These are phyloP conservation scores for Mucuna pruriens DNA, from an alignment of 306 rosid species.

Conservation along the genomic window DNA sequence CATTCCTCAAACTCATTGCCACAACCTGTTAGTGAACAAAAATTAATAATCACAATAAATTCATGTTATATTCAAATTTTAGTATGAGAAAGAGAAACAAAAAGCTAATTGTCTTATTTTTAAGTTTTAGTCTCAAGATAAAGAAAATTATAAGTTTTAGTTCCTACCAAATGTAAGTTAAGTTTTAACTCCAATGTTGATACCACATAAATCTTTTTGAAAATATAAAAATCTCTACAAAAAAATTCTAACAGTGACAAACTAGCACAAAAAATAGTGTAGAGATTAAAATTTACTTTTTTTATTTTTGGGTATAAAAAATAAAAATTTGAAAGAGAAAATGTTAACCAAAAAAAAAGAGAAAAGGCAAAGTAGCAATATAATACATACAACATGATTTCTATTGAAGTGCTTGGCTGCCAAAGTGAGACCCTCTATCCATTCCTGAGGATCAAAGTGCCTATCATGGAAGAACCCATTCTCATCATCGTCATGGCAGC, in stretches of 20 bases:
- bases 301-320: too few species aligned
- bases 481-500: constrained; percentile 55
- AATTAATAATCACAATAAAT: background rate
- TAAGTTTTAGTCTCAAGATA: too few species aligned
- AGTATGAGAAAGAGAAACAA: background rate
- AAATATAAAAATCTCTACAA: too few species aligned
- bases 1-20: constrained; percentile 68
- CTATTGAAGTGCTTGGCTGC: constrained; percentile 43
- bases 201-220: too few species aligned
- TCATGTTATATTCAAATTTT: background rate
- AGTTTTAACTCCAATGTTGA: too few species aligned
- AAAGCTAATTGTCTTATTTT: background rate
- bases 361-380: background rate
- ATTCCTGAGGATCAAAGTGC: constrained; percentile 56
- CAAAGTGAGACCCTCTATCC: constrained; percentile 53
- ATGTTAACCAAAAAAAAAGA: background rate
- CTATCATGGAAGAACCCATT: constrained; percentile 62
- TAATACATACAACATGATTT: constrained; percentile 42
- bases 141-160: background rate
- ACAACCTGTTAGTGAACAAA: constrained; percentile 43
- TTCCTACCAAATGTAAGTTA: too few species aligned
- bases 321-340: background rate
- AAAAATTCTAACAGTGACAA: too few species aligned
- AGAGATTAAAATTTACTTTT: too few species aligned
- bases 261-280: too few species aligned